phyloP scores from a whole-genome alignment of 768 basidiomycete species.

The Leccinum rimulosum region DNA sequence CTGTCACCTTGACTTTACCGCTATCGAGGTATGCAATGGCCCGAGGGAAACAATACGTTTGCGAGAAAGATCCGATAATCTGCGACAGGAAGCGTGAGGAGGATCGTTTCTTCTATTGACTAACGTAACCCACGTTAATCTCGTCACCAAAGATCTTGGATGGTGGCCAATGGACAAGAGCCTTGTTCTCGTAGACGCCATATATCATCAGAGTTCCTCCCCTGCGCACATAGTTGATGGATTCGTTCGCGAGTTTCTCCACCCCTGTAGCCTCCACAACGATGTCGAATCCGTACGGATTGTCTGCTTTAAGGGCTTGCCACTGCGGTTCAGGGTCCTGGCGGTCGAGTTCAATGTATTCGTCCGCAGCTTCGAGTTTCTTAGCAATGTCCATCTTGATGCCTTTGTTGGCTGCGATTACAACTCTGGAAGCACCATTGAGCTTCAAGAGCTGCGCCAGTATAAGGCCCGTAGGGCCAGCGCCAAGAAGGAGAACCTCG shows the following conservation, averaged over 20 bases:
- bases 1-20: conserved; percentile 77
- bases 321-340: conserved; percentile 74
- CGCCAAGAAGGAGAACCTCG: conserved; percentile 82
- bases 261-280: conserved; percentile 81
- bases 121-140: conserved; percentile 43
- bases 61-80: conserved; percentile 92
- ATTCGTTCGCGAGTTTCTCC: conserved; percentile 81
- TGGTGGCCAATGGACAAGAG: conserved; percentile 82
- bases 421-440: conserved; percentile 78
- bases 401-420: conserved; percentile 87
- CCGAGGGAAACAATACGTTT: conserved; percentile 86
- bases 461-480: conserved; percentile 92
- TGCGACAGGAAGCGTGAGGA: conserved; percentile 26
- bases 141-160: conserved; percentile 77
- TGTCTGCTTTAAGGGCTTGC: conserved; percentile 73
- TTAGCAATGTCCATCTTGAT: conserved; percentile 88
- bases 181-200: conserved; percentile 87
- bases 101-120: not conserved
- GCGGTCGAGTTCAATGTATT: conserved; percentile 83
- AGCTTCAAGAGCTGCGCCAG: conserved; percentile 84
- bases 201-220: conserved; percentile 87
- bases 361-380: conserved; percentile 74
- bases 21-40: conserved; percentile 87
- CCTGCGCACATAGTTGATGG: conserved; percentile 85
- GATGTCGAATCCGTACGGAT: conserved; percentile 89